Evolutionary conservation across 1,284 basidiomycete genomes (phyloP), one percentile per base, ranked within the genome.

Genomic region (Tilletia setariae): DNA sequence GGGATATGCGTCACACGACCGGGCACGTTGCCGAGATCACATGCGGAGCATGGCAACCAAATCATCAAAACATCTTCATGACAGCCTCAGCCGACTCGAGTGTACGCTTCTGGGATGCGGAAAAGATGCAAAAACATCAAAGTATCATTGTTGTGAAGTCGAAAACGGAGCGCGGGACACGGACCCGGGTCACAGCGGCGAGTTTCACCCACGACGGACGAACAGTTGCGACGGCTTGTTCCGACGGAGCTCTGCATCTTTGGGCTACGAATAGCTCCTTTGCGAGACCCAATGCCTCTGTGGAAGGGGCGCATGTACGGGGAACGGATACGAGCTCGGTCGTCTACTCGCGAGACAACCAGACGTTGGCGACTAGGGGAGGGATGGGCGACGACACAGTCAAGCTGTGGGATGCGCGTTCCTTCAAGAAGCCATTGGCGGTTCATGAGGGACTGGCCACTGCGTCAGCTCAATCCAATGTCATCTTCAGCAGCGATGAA

Each of bases 1-100:
- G 96, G 66, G 96, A 99, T 84, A 96, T 98, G 92, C 93, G 93
- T 83, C 90, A 97, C 79, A 98, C 96, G 69, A 87, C 88, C 61
- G 96, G 96, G 1, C 96, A 99, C 83, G 94, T 97, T 63, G 90
- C 91, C 47, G 94, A 96, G 81, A 83, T 98, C 73, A 91, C 91
- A 28, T 87, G 89, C n/a, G 93, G 94, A 71, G 86, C 88, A 42
- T 98, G 93, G 91, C 92, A 97, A 83, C 95, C 95, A 0, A 90
- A 88, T 71, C 89, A 96, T 74, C 83, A 88, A 13, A 87, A 90
- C 68, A 84, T 86, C 21, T 98, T 98, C 84, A 90, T 97, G 66
- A 98, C 96, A 1, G 89, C 90, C 69, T 93, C 92, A n/a, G 89
- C 90, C 53, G 96, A 99, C 84, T 93, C 92, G 3, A 98, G 96